These are phyloP conservation scores for Coriolopsis trogii DNA, from an alignment of 1,284 basidiomycete genomes.

Conservation along the genomic window DNA sequence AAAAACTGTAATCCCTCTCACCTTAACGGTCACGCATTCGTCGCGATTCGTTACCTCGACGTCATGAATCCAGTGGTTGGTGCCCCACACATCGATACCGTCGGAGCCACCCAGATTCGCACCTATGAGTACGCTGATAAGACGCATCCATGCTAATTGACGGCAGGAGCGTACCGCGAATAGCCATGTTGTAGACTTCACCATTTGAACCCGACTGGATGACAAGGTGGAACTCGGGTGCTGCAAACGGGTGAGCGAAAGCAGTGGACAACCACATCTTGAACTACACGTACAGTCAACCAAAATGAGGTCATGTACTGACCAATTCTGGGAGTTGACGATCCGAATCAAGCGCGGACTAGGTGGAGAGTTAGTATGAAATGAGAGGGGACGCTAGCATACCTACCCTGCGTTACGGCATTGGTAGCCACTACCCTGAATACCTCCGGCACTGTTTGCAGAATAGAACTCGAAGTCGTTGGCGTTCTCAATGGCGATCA, in stretches of 20 bases:
- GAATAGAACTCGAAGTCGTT: constrained; percentile 42
- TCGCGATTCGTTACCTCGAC: constrained; percentile 42
- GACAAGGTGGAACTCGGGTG: constrained; percentile 42
- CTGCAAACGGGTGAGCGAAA: constrained; percentile 12
- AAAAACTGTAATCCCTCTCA: background rate
- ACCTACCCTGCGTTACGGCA: constrained; percentile 37
- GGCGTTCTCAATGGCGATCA: constrained; percentile 37
- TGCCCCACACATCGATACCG: constrained; percentile 39
- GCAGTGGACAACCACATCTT: background rate
- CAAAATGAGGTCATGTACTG: constrained; percentile 40
- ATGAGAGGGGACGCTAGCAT: too few relatives aligned
- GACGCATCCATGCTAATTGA: rapidly evolving
- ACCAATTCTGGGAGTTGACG: constrained; percentile 36
- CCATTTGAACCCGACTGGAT: constrained; percentile 36
- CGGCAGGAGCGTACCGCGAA: constrained; percentile 28
- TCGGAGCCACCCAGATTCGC: constrained; percentile 40
- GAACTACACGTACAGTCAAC: constrained; percentile 35
- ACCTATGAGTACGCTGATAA: constrained; percentile 2
- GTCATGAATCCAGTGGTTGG: constrained; percentile 40
- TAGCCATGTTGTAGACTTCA: constrained; percentile 41
- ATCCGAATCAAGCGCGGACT: constrained; percentile 39
- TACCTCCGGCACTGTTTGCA: constrained; percentile 38
- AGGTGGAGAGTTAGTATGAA: background rate
- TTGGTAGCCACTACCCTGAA: constrained; percentile 38
- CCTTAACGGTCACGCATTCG: constrained; percentile 42